phyloP scores from a whole-genome alignment of 345 rosid genomes.

The Turnera subulata region DNA sequence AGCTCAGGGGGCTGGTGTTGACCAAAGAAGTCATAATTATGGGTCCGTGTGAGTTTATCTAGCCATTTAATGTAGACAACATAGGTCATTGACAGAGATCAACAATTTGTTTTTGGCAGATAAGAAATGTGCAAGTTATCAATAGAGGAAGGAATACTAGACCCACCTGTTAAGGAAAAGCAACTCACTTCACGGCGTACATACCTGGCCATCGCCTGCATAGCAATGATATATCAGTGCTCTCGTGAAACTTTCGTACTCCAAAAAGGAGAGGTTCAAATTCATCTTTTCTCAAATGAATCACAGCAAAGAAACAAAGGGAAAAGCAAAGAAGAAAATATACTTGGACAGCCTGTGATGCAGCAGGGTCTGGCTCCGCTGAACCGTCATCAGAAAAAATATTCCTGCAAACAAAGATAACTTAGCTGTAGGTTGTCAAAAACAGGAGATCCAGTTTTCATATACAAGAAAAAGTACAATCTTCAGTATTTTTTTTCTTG shows the following conservation, averaged over 20 bases:
- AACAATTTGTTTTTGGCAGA: not conserved
- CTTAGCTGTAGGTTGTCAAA: not conserved
- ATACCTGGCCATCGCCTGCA: constrained; percentile 93
- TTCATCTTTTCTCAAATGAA: not conserved
- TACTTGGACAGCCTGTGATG: constrained; percentile 65
- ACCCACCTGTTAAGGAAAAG: constrained; percentile 74
- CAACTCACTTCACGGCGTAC: constrained; percentile 74
- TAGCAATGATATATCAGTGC: not conserved
- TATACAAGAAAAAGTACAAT: too few species aligned
- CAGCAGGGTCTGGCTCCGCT: constrained; percentile 53
- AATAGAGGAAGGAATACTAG: not conserved
- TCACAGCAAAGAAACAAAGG: not conserved
- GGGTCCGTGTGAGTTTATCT: not conserved
- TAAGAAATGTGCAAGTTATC: too few species aligned
- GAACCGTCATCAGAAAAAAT: constrained; percentile 80
- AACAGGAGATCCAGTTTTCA: not conserved
- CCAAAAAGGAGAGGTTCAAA: not conserved
- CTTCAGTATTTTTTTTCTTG: too few species aligned
- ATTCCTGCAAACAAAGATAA: constrained; percentile 54
- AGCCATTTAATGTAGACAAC: not conserved
- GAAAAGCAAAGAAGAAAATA: constrained; percentile 28
- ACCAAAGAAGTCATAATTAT: too few species aligned
- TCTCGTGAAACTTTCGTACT: not conserved
- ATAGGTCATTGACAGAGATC: too few species aligned
- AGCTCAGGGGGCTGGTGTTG: too few species aligned